Evolutionary conservation across 2,329 filamentous ascomycete genomes (phyloP), one percentile per base, ranked within the genome.

Genomic region (Neobulgaria alba): DNA sequence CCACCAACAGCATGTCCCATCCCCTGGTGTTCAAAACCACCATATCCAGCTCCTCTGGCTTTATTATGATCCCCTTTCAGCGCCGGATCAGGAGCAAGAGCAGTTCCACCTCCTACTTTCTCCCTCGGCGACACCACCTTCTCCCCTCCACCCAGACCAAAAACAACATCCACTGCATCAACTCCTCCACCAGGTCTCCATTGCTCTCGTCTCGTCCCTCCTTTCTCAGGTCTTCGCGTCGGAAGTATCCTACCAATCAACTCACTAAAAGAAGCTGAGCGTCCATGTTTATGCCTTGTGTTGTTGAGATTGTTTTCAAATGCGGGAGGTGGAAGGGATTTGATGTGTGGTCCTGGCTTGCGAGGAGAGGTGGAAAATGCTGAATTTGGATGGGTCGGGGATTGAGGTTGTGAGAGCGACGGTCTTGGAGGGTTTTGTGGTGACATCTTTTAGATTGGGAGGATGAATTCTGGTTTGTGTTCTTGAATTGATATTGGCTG

Each of bases 181-280:
- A 26, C 23, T 3, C 16, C 29, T 12, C 14, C 29, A 15, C 33
- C 29, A 10, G 36, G 10, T 8, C 38, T 30, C 16, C 33, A 33
- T 12, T 43, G 18, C 2, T 32, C 9, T 7, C 50, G 43, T 3
- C 47, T 10, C 4, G 49, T 47, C 23, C 45, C 29, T 9, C 42
- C 48, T 32, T 16, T 46, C 19, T 52, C 50, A n/a, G 26, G 26
- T 4, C 45, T 36, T 19, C 33, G 30, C 10, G 43, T 38, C 14
- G 46, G 48, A 5, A 48, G 23, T 2, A 52, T 33, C 18, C 47
- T 39, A 14, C 43, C 42, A 10, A 50, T 33, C 3, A 47, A 38
- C 5, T 26, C 33, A 16, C 38, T 26, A 10, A 52, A 40, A 10
- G 48, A 49, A 9, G 42, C 29, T 3, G 49, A 45, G 2, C 46